Conservation (phyloP, 169 alveolate genomes). For the Eimeria brunetti region DNA sequence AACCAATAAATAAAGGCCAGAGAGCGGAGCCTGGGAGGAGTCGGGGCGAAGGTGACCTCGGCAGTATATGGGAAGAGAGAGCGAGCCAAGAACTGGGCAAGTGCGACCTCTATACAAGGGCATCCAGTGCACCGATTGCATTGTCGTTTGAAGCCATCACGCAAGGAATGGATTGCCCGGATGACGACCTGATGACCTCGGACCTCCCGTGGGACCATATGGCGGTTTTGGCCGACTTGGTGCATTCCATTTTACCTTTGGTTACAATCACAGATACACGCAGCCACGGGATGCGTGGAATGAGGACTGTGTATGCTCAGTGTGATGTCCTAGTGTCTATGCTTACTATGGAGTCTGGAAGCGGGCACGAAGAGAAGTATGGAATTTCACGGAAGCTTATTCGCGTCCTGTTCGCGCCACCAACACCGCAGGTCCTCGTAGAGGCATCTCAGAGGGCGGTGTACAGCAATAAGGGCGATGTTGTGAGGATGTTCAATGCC, state of each 20-base stretch:
- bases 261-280: neutral
- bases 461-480: constrained; percentile 20
- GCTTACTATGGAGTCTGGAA: constrained; percentile 27
- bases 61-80: constrained; percentile 51
- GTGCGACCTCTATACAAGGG: constrained; percentile 38
- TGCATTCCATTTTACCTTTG: constrained; percentile 21
- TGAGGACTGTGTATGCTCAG: constrained; percentile 7
- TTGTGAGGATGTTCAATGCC: constrained; percentile 24
- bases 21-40: neutral
- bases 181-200: constrained; percentile 18
- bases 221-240: constrained; percentile 34
- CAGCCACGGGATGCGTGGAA: constrained; percentile 22
- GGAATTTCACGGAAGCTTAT: constrained; percentile 34
- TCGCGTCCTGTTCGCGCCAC: constrained; percentile 55
- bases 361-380: constrained; percentile 69
- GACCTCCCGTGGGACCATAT: constrained; percentile 47
- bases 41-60: constrained; percentile 40
- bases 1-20: neutral
- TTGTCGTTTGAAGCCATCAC: constrained; percentile 57
- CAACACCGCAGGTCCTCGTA: constrained; percentile 61
- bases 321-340: constrained; percentile 31
- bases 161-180: constrained; percentile 38
- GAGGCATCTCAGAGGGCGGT: constrained; percentile 61
- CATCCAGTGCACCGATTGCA: neutral
- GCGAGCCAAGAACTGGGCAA: constrained; percentile 29